Evolutionary conservation across 345 rosid species (phyloP).

Genomic region (Barbarea vulgaris): DNA sequence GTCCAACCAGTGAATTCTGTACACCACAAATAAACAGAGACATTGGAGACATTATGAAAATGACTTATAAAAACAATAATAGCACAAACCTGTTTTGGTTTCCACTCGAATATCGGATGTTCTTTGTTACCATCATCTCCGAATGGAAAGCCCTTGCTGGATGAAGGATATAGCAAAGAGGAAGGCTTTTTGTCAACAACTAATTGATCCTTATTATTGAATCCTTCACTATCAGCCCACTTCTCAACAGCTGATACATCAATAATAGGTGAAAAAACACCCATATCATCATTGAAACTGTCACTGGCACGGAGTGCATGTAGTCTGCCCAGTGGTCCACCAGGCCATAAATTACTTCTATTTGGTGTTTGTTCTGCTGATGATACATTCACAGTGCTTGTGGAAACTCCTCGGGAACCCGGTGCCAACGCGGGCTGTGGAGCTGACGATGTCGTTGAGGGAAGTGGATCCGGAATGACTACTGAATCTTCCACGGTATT

Average conservation of each 20-base stretch:
- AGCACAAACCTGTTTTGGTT: constrained; percentile 66
- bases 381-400: constrained; percentile 48
- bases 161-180: constrained; percentile 65
- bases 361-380: constrained; percentile 71
- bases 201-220: constrained; percentile 60
- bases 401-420: constrained; percentile 54
- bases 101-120: constrained; percentile 82
- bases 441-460: constrained; percentile 63
- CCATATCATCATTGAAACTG: constrained; percentile 91
- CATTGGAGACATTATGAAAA: not conserved
- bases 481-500: constrained; percentile 82
- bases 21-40: not conserved
- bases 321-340: constrained; percentile 71
- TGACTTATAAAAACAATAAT: not conserved
- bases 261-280: constrained; percentile 85
- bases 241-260: constrained; percentile 84
- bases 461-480: constrained; percentile 98
- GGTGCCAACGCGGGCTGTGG: constrained; percentile 52
- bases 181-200: constrained; percentile 67
- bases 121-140: constrained; percentile 64
- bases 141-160: constrained; percentile 65
- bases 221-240: constrained; percentile 68
- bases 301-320: constrained; percentile 68
- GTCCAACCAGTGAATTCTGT: constrained; percentile 15
- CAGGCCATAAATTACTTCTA: constrained; percentile 62